These are phyloP conservation scores for Globisporangium lucens DNA, from an alignment of 352 stramenopile genomes.

Conservation along the genomic window DNA sequence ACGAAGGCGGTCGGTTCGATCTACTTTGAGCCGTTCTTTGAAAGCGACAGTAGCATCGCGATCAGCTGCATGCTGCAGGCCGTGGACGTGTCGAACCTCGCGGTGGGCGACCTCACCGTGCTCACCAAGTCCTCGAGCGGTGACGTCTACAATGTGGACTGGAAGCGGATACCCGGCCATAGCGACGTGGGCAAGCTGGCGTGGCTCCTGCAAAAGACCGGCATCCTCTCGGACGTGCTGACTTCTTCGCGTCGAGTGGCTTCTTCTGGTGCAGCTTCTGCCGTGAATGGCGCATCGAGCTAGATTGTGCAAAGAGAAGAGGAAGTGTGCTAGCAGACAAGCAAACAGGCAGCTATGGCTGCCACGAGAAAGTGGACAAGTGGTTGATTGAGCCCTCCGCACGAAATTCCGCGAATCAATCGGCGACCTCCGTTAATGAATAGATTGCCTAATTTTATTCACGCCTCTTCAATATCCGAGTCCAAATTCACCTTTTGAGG, in stretches of 20 bases:
- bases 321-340: not conserved
- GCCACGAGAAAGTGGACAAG: not conserved
- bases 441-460: not conserved
- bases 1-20: constrained; percentile 59
- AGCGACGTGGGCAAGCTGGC: constrained; percentile 68
- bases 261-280: not conserved
- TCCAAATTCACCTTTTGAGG: not conserved
- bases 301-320: not conserved
- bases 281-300: constrained; percentile 4
- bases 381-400: not conserved
- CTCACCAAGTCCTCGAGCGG: constrained; percentile 39
- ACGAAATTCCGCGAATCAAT: not conserved
- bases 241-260: not conserved
- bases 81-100: constrained; percentile 44
- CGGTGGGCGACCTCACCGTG: constrained; percentile 22
- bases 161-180: constrained; percentile 72
- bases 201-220: constrained; percentile 73
- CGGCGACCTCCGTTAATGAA: not conserved
- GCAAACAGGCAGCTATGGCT: not conserved
- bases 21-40: constrained; percentile 76
- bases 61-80: constrained; percentile 77
- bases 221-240: constrained; percentile 37
- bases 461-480: not conserved
- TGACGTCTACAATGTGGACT: constrained; percentile 65
- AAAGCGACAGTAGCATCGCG: constrained; percentile 38